These are phyloP conservation scores for Plasmodium adleri DNA, from an alignment of 169 alveolate species.

Conservation along the genomic window DNA sequence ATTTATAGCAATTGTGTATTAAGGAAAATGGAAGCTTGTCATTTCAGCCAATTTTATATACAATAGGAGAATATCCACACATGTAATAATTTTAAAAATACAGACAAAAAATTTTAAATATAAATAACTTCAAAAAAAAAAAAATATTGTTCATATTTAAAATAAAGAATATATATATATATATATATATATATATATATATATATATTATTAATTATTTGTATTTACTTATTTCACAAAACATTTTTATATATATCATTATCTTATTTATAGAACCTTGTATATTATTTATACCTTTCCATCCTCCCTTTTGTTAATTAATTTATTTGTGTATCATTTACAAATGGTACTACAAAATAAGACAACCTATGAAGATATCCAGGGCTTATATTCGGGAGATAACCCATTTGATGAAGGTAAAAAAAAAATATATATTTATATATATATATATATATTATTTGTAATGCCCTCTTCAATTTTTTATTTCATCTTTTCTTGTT, in stretches of 20 bases:
- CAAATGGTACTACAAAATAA: slow-evolving; percentile 53
- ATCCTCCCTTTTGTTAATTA: slow-evolving; percentile 50
- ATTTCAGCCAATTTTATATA: slow-evolving; percentile 29
- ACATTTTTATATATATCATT: slow-evolving; percentile 6
- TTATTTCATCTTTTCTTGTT: background rate
- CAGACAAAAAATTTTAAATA: no score
- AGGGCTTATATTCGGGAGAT: slow-evolving; percentile 34
- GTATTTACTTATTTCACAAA: background rate
- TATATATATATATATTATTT: background rate
- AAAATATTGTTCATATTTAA: background rate
- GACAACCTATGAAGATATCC: slow-evolving; percentile 74
- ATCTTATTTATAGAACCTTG: slow-evolving; percentile 17
- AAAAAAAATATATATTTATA: slow-evolving; percentile 14
- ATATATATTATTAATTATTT: slow-evolving; percentile 2
- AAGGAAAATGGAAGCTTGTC: slow-evolving; percentile 46
- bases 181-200: background rate
- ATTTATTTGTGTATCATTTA: slow-evolving; percentile 59
- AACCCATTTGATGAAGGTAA: slow-evolving; percentile 76
- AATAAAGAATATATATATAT: slow-evolving; percentile 12
- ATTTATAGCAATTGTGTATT: slow-evolving; percentile 41
- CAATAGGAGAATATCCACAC: slow-evolving; percentile 58
- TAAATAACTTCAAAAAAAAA: slow-evolving; percentile 1
- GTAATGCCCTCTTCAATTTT: no score
- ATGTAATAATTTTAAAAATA: slow-evolving; percentile 6
- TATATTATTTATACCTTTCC: slow-evolving; percentile 56